phyloP scores from a whole-genome alignment of 2,329 filamentous ascomycete species.

The Colletotrichum salicis region DNA sequence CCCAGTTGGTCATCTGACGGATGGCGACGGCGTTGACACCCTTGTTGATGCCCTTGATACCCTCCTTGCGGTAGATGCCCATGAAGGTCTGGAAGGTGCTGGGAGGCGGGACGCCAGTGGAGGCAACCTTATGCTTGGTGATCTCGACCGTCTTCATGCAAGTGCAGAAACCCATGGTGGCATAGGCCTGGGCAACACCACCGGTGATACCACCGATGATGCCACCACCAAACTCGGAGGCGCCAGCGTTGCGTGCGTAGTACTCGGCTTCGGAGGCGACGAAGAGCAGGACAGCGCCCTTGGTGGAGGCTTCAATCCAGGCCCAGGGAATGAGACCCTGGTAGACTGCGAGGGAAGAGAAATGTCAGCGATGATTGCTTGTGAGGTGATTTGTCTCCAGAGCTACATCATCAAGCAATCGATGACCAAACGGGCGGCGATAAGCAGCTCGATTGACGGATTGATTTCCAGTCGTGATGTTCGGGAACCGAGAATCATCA shows the following conservation, averaged over 20 bases:
- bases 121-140: slow-evolving; percentile 95
- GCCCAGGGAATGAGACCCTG: slow-evolving; percentile 99
- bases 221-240: slow-evolving; percentile 86
- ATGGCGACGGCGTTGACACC: slow-evolving; percentile 99
- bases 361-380: slow-evolving; percentile 39
- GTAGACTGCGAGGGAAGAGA: slow-evolving; percentile 75
- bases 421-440: neutral
- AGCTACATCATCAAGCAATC: neutral
- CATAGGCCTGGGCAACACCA: slow-evolving; percentile 97
- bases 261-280: slow-evolving; percentile 98
- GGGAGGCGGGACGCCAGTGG: slow-evolving; percentile 83
- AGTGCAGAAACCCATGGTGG: slow-evolving; percentile 99
- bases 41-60: slow-evolving; percentile 95
- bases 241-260: slow-evolving; percentile 85
- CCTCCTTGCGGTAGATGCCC: slow-evolving; percentile 95
- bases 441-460: neutral
- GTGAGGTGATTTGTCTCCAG: neutral
- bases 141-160: slow-evolving; percentile 99
- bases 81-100: slow-evolving; percentile 95
- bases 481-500: slow-evolving; percentile 6
- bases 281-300: slow-evolving; percentile 98
- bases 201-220: slow-evolving; percentile 92
- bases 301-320: slow-evolving; percentile 99
- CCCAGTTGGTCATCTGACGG: slow-evolving; percentile 99
- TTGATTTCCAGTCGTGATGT: neutral